Percentiles rank a stretch among this genome's conserved stretches.
Evolutionary conservation across 371 early-diverging fungal species (phyloP).

Genomic region (Mortierella sp.): DNA sequence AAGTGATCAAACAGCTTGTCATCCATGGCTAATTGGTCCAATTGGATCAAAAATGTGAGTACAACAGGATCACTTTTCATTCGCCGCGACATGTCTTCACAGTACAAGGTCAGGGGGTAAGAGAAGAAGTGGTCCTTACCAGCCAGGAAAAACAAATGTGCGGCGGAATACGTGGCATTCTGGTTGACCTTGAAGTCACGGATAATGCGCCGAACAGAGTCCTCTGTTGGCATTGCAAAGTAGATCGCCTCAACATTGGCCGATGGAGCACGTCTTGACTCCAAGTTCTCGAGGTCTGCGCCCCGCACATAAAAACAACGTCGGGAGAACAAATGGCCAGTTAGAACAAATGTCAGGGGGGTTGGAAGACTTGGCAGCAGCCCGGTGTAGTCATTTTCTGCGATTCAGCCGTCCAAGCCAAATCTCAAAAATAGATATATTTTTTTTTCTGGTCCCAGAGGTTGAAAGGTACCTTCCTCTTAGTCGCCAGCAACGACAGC

Average conservation of each 20-base stretch:
- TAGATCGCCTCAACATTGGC: slow-evolving; percentile 93
- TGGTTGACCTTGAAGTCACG: slow-evolving; percentile 51
- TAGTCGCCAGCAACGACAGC: neutral
- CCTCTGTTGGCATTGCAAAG: slow-evolving; percentile 88
- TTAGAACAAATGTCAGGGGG: neutral
- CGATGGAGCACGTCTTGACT: slow-evolving; percentile 85
- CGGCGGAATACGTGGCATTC: slow-evolving; percentile 50
- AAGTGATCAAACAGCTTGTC: slow-evolving; percentile 73
- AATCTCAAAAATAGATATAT: neutral
- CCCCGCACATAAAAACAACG: neutral
- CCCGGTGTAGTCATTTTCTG: neutral
- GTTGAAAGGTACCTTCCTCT: neutral
- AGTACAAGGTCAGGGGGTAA: neutral
- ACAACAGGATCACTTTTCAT: neutral
- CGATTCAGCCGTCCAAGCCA: neutral
- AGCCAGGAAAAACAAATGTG: slow-evolving; percentile 53
- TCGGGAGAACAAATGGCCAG: neutral
- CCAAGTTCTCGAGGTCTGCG: slow-evolving; percentile 80
- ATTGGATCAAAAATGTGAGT: neutral
- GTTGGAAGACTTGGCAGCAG: neutral
- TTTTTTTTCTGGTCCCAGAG: neutral
- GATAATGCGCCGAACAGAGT: slow-evolving; percentile 71
- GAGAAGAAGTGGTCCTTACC: slow-evolving; percentile 14
- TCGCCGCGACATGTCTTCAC: neutral
- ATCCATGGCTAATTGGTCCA: slow-evolving; percentile 57